phyloP scores from a whole-genome alignment of 2,329 filamentous ascomycete genomes.

The Phoma sp. region DNA sequence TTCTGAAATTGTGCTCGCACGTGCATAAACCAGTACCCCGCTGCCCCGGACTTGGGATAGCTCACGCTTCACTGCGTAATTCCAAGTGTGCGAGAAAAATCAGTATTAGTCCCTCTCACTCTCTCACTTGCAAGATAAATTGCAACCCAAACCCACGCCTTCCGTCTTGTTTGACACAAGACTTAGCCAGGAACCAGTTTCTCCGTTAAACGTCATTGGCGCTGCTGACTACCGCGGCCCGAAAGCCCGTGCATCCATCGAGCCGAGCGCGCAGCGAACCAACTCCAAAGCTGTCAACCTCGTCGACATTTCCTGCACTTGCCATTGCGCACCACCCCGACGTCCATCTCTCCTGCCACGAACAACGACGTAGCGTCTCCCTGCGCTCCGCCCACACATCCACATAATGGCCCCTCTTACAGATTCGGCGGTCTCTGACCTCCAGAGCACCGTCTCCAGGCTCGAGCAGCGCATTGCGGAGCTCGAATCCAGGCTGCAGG shows the following conservation, averaged over 20 bases:
- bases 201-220: conserved; percentile 23
- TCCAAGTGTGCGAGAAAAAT: not conserved
- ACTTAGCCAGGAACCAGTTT: conserved; percentile 12
- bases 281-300: conserved; percentile 18
- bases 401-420: conserved; percentile 82
- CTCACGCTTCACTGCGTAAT: not conserved
- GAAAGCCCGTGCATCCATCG: conserved; percentile 15
- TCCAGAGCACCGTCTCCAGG: conserved; percentile 81
- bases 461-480: conserved; percentile 86
- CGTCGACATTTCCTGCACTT: conserved; percentile 21
- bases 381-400: conserved; percentile 20
- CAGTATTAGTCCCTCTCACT: too few relatives aligned
- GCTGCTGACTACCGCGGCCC: conserved; percentile 10
- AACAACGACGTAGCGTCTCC: conserved; percentile 18
- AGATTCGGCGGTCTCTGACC: conserved; percentile 77
- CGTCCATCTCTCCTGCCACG: conserved; percentile 21
- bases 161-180: not conserved
- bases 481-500: conserved; percentile 74
- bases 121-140: too few relatives aligned
- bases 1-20: not conserved
- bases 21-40: not conserved
- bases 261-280: conserved; percentile 19
- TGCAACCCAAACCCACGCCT: not conserved
- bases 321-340: conserved; percentile 31
- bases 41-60: not conserved